These are phyloP conservation scores for Primulina huaijiensis DNA, from an alignment of 257 asterid genomes.

Conservation along the genomic window DNA sequence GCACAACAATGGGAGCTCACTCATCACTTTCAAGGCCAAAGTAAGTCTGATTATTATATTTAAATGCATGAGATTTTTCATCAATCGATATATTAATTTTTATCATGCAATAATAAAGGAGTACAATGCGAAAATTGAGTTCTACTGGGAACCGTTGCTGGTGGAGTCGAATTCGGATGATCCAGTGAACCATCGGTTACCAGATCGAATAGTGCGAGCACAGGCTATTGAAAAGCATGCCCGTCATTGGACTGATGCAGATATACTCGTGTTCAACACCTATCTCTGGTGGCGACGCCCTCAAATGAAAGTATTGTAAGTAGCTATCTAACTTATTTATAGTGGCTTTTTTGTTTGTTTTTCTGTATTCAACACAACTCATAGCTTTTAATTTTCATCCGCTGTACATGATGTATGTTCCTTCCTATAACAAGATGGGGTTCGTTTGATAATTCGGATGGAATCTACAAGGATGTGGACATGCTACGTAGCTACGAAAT, in stretches of 20 bases:
- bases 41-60: constrained; percentile 31
- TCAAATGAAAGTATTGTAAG: constrained; percentile 65
- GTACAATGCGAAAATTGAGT: constrained; percentile 72
- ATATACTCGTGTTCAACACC: constrained; percentile 64
- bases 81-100: background rate
- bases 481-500: constrained; percentile 82
- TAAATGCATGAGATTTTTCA: background rate
- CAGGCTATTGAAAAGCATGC: constrained; percentile 72
- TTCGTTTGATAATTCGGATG: constrained; percentile 55
- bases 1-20: constrained; percentile 64
- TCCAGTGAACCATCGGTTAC: constrained; percentile 67
- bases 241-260: constrained; percentile 71
- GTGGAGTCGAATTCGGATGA: constrained; percentile 90
- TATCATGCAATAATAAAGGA: constrained; percentile 42
- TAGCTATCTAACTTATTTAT: background rate
- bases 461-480: constrained; percentile 59
- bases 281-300: constrained; percentile 92
- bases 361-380: too few relatives aligned
- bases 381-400: too few relatives aligned
- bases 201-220: constrained; percentile 69
- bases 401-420: too few relatives aligned
- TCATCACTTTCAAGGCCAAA: constrained; percentile 77
- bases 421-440: constrained; percentile 50
- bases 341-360: too few relatives aligned
- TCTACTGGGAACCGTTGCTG: constrained; percentile 85